These are phyloP conservation scores for Trametes cubensis DNA, from an alignment of 768 basidiomycete species.

Conservation along the genomic window DNA sequence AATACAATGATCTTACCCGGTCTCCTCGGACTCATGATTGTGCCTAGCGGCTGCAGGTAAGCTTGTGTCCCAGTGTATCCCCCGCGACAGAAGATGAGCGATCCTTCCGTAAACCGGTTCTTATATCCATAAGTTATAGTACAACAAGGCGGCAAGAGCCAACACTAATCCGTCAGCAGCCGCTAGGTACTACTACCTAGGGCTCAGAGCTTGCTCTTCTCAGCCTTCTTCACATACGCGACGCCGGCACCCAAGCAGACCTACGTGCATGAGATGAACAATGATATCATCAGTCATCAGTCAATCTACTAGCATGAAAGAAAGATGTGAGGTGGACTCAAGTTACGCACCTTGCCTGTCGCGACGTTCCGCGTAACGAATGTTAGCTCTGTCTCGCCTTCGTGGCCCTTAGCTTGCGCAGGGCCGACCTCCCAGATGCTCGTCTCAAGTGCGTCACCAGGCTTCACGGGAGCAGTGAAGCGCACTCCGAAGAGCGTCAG, in stretches of 20 bases:
- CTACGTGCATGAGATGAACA: constrained; percentile 32
- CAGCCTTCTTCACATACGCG: constrained; percentile 60
- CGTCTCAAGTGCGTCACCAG: constrained; percentile 81
- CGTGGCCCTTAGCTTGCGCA: constrained; percentile 29
- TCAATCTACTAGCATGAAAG: no score
- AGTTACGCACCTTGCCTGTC: constrained; percentile 41
- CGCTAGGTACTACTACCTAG: neutral
- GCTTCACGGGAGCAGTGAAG: constrained; percentile 84
- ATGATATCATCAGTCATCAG: no score
- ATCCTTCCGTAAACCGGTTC: no score
- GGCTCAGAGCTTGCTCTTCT: constrained; percentile 46
- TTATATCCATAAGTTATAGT: no score
- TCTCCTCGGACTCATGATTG: no score
- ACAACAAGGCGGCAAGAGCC: neutral
- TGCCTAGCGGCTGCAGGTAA: no score
- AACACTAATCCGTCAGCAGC: neutral
- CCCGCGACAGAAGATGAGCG: no score
- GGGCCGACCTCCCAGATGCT: constrained; percentile 74
- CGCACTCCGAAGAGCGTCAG: constrained; percentile 71
- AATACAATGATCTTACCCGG: no score
- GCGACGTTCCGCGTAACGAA: constrained; percentile 44
- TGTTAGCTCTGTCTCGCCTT: constrained; percentile 40
- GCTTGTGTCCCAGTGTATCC: neutral
- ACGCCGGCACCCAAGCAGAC: constrained; percentile 61
- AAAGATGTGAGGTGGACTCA: neutral